These are phyloP conservation scores for Fusarium ambrosium DNA, from an alignment of 2,329 filamentous ascomycete genomes.

Conservation along the genomic window DNA sequence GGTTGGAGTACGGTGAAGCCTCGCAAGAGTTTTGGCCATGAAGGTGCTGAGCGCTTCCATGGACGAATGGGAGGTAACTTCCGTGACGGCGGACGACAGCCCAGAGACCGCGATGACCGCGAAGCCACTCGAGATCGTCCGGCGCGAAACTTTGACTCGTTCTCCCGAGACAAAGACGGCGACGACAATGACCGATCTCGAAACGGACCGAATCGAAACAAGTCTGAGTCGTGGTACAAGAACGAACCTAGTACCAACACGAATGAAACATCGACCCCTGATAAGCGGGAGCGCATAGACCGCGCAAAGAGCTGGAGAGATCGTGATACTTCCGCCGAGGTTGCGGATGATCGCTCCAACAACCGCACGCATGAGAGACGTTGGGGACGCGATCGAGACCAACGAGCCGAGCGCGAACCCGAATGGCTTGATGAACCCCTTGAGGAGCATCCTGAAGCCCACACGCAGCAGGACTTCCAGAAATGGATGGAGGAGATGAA, in stretches of 20 bases:
- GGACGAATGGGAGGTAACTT: constrained; percentile 71
- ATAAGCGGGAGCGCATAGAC: constrained; percentile 68
- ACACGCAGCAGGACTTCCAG: constrained; percentile 92
- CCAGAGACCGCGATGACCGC: constrained; percentile 69
- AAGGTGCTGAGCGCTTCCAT: constrained; percentile 79
- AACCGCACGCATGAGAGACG: constrained; percentile 62
- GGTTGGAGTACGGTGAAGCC: constrained; percentile 82
- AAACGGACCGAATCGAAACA: constrained; percentile 74
- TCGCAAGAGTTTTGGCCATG: constrained; percentile 79
- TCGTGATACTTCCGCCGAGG: constrained; percentile 59
- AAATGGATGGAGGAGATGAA: constrained; percentile 96
- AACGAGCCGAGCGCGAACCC: constrained; percentile 81
- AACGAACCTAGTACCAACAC: constrained; percentile 60
- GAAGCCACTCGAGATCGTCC: constrained; percentile 64
- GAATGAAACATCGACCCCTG: constrained; percentile 50
- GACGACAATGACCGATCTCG: constrained; percentile 71
- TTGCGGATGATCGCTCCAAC: constrained; percentile 69
- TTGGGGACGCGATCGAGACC: constrained; percentile 70
- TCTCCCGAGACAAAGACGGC: constrained; percentile 62
- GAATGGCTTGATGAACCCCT: constrained; percentile 88
- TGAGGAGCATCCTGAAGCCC: constrained; percentile 76
- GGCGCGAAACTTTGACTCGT: constrained; percentile 64
- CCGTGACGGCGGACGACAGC: constrained; percentile 58
- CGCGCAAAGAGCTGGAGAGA: constrained; percentile 73
- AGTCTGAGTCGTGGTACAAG: constrained; percentile 82